phyloP scores from a whole-genome alignment of 768 basidiomycete species.

The Brasilioporus rufonigricans region DNA sequence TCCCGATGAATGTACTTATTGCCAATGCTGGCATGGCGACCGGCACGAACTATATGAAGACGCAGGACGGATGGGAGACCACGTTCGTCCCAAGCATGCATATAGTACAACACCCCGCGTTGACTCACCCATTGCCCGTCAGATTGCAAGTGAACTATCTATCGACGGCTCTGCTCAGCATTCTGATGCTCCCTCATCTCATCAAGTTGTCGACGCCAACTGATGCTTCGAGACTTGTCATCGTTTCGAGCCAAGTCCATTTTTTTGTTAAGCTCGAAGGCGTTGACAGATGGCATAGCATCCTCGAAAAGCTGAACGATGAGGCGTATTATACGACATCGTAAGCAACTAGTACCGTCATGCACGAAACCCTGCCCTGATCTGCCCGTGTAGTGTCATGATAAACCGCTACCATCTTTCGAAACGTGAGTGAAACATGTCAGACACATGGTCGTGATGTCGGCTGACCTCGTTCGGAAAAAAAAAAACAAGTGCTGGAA shows the following conservation, averaged over 20 bases:
- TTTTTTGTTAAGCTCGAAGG: conserved; percentile 13
- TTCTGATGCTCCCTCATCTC: conserved; percentile 36
- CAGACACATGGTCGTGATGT: background rate
- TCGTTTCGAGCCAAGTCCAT: conserved; percentile 33
- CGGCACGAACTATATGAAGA: conserved; percentile 18
- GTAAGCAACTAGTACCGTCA: conserved; percentile 14
- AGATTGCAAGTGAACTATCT: conserved; percentile 39
- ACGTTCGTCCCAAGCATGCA: conserved; percentile 23
- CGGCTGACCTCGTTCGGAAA: background rate
- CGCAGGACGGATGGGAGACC: conserved; percentile 37
- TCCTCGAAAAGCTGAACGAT: conserved; percentile 30
- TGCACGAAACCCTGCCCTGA: background rate
- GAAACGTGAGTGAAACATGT: conserved; percentile 21
- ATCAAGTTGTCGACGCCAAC: conserved; percentile 25
- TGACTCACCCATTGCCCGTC: background rate
- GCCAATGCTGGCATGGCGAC: conserved; percentile 29
- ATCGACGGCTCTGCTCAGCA: conserved; percentile 33
- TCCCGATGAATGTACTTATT: conserved; percentile 30
- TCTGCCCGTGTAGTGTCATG: conserved; percentile 19
- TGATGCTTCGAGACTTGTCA: conserved; percentile 26
- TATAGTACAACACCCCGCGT: too few species aligned
- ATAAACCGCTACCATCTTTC: conserved; percentile 23
- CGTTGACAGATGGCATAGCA: conserved; percentile 16
- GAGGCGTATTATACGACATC: conserved; percentile 26
- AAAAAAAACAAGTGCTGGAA: conserved; percentile 25